phyloP scores from a whole-genome alignment of 495 filamentous ascomycete species.

The Geopyxis carbonaria region DNA sequence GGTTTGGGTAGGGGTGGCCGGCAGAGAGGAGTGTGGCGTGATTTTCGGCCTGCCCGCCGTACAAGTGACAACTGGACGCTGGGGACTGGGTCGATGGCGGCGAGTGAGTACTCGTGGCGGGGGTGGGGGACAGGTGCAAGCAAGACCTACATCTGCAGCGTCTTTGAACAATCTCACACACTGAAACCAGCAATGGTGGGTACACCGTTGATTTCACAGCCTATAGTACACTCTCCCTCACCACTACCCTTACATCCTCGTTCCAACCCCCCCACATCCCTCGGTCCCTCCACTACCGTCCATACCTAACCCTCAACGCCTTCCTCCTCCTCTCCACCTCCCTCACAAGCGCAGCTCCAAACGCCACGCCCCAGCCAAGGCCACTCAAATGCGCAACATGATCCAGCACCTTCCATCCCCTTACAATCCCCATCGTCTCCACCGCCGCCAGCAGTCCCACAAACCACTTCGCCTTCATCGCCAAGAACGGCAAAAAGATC shows the following conservation, averaged over 20 bases:
- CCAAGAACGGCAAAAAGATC: slow-evolving; percentile 32
- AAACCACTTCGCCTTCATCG: slow-evolving; percentile 34
- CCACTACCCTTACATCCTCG: not conserved
- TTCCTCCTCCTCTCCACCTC: slow-evolving; percentile 16
- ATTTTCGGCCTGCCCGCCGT: too few relatives aligned
- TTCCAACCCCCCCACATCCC: not conserved
- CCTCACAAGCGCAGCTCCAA: slow-evolving; percentile 9
- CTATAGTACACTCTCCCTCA: too few relatives aligned
- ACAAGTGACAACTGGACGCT: too few relatives aligned
- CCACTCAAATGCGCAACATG: slow-evolving; percentile 60
- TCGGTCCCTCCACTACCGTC: not conserved
- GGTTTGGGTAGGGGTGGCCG: too few relatives aligned
- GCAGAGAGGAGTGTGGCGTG: too few relatives aligned
- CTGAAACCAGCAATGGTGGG: too few relatives aligned
- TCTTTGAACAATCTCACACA: too few relatives aligned
- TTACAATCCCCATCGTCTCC: slow-evolving; percentile 33
- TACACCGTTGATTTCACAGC: too few relatives aligned
- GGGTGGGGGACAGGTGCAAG: too few relatives aligned
- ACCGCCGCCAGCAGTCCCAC: slow-evolving; percentile 31
- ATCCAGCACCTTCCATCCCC: slow-evolving; percentile 34
- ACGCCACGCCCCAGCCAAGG: slow-evolving; percentile 13
- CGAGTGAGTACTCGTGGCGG: too few relatives aligned
- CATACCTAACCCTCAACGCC: not conserved
- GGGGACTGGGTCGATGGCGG: too few relatives aligned
- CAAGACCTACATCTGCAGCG: too few relatives aligned